phyloP scores from a whole-genome alignment of 352 stramenopile species.

The Phytophthora rubi region DNA sequence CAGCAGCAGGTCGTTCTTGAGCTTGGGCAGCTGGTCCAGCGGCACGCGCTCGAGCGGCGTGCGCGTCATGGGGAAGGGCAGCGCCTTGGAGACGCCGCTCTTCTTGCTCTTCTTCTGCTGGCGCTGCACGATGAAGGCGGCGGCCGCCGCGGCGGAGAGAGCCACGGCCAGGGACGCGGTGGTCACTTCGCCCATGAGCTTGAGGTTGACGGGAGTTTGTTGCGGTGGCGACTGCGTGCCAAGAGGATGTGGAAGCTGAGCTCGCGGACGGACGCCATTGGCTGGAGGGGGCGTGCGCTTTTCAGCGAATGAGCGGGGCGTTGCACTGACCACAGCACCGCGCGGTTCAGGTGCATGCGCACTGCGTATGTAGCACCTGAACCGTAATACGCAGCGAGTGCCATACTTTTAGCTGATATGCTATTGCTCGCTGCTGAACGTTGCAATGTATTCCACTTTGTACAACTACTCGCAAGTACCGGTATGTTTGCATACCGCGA shows the following conservation, averaged over 20 bases:
- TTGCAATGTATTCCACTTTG: neutral
- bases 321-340: conserved; percentile 8
- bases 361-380: no score
- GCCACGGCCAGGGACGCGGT: conserved; percentile 38
- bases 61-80: conserved; percentile 69
- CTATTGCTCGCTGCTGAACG: no score
- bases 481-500: neutral
- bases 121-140: conserved; percentile 65
- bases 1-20: conserved; percentile 92
- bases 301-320: conserved; percentile 19
- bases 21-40: conserved; percentile 72
- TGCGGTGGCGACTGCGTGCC: conserved; percentile 4
- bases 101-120: conserved; percentile 46
- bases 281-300: neutral
- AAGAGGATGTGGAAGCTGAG: neutral
- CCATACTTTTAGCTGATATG: no score
- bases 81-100: conserved; percentile 14
- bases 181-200: conserved; percentile 29
- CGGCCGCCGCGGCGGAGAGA: conserved; percentile 63
- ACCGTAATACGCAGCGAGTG: no score
- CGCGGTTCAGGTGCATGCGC: no score
- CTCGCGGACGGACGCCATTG: conserved; percentile 10
- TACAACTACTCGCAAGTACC: neutral
- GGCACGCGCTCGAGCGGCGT: conserved; percentile 77
- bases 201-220: neutral